Evolutionary conservation across 176 grass and related monocot genomes (phyloP), one percentile per base, ranked within the genome.

Genomic region (Bromus sterilis): DNA sequence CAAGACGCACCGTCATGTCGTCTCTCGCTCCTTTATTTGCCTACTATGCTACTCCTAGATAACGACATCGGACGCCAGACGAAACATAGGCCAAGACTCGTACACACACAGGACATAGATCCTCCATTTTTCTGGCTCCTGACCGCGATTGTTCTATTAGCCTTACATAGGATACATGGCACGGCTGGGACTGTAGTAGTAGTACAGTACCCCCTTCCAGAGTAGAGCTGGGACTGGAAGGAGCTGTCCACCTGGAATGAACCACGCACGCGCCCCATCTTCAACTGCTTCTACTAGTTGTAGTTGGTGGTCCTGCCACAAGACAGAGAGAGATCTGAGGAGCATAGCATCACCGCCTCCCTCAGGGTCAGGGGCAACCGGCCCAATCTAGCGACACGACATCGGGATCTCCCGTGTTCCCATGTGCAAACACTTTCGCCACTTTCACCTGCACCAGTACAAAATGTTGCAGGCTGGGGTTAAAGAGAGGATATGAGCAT

Each of bases 341-440:
- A 5, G 2, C 48, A 20, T 53, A 16, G 31, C 71, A 37, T 73
- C 21, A 15, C 48, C 34, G 66, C 80, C 80, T 21, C 12, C n/a
- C n/a, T n/a, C n/a, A n/a, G n/a, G n/a, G n/a, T 74, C 86, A 98
- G 30, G 76, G 78, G 53, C 93, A 95, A 39, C 96, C 91, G 13
- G 91, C 87, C 84, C 90, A 95, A 66, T 87, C 86, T 76, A 85
- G 83, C 31, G 75, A 88, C 49, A 90, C 33, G 77, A 93, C 71
- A 84, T 58, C 87, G 33, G 75, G 44, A 36, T 91, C 80, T 76
- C 71, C 79, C 66, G 64, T 59, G 56, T 87, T 95, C 83, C 93
- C 89, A 87, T 91, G 96, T 78, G 94, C 84, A 49, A 89, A 99
- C 74, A 99, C 89, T 83, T 91, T 99, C 7, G 96, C 85, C 67